Evolutionary conservation across 345 rosid species (phyloP), one percentile per base, ranked within the genome.

Genomic region (Eucalyptus caleyi): DNA sequence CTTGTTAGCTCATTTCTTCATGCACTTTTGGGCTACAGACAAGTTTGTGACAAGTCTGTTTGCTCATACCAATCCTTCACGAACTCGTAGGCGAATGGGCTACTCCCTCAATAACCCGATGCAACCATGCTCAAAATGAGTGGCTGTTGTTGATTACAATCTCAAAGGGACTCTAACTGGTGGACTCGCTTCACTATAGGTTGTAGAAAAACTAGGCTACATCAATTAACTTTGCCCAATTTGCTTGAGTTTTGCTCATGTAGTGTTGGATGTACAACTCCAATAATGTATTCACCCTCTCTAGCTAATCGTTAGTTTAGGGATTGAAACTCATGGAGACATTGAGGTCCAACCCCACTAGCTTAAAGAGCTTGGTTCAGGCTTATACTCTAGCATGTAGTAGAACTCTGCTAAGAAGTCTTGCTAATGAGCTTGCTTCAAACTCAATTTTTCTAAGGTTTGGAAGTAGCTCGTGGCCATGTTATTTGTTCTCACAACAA

Each of bases 301-400:
- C 0, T 2, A 0, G 12, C 3, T 56, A 0, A 23, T 2, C 0
- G 0, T 56, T 24, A 4, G 30, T 56, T 56, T 56, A 10, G 14
- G 30, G 6, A 56, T 56, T 0, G 30, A 56, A 10, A 56, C 62
- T 56, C 30, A 5, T 56, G 62, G 62, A 24, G 62, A 56, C 27
- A 26, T 0, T 24, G 14, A 56, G 62, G 62, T 56, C 3, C 6
- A 23, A 56, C 62, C 30, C 62, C 30, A 56, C 11, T 24, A 24
- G 14, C 6, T 56, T 24, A 24, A 56, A 56, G 30, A 56, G 62
- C 62, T 56, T 26, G 30, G 3, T 56, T 1, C 1, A 56, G 1
- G 30, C 30, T 56, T 10, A 10, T 56, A 56, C 30, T 56, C 13
- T 56, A 56, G 62, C 14, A 56, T 24, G 30, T 4, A 9, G 30